Conservation (phyloP, 208 protist species). For the Trypanosomatidae sp. region DNA sequence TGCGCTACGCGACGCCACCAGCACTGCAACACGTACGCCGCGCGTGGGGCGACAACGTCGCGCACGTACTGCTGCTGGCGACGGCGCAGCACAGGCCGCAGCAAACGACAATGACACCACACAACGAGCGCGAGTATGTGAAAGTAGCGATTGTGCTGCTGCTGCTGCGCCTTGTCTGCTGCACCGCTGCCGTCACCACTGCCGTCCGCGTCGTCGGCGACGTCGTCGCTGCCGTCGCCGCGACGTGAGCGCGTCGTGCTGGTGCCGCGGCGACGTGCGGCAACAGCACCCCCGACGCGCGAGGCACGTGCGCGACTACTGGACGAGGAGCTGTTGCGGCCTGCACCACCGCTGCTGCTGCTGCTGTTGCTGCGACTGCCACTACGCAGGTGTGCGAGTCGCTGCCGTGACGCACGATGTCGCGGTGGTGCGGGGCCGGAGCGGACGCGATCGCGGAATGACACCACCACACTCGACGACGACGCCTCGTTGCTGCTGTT, state of each 20-base stretch:
- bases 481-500: too few relatives aligned
- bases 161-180: not conserved
- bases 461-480: too few relatives aligned
- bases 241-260: too few relatives aligned
- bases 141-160: conserved; percentile 2
- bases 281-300: too few relatives aligned
- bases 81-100: conserved; percentile 9
- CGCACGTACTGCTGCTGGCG: conserved; percentile 12
- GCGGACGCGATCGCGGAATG: too few relatives aligned
- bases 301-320: not conserved
- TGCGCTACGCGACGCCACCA: conserved; percentile 31
- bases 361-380: conserved; percentile 5
- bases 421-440: too few relatives aligned
- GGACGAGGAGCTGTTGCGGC: not conserved
- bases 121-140: conserved; percentile 7
- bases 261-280: too few relatives aligned
- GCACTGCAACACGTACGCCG: conserved; percentile 55
- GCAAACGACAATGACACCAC: conserved; percentile 15
- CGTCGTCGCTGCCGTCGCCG: too few relatives aligned
- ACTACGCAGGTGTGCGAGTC: too few relatives aligned
- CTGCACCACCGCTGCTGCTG: not conserved
- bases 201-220: not conserved
- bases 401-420: too few relatives aligned
- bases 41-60: conserved; percentile 22
- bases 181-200: conserved; percentile 1